Percentiles rank a stretch among this genome's conserved stretches.
Evolutionary conservation across 2,329 filamentous ascomycete species (phyloP).

Genomic region (Myriangium duriaei): DNA sequence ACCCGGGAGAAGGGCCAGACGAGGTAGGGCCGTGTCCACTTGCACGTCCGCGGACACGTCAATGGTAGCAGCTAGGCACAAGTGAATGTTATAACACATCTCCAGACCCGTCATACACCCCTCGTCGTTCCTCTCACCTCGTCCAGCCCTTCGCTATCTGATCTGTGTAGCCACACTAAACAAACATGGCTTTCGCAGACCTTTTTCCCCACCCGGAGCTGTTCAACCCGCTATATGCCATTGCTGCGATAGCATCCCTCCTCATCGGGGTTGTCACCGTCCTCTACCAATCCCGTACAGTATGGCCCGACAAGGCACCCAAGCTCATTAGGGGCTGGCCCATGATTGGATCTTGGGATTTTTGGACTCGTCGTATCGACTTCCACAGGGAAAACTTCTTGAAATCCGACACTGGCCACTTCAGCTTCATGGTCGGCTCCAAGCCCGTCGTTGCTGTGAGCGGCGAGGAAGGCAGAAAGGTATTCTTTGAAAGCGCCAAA

Average conservation of each 20-base stretch:
- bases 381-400: constrained; percentile 28
- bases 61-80: too few relatives aligned
- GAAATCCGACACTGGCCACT: constrained; percentile 30
- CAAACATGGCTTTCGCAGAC: constrained; percentile 5
- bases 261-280: constrained; percentile 1
- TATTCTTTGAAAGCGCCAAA: constrained; percentile 35
- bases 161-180: too few relatives aligned
- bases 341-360: constrained; percentile 32
- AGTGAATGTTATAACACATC: too few relatives aligned
- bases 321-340: constrained; percentile 22
- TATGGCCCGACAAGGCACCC: constrained; percentile 4
- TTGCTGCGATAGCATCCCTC: background rate
- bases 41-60: too few relatives aligned
- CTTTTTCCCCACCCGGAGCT: constrained; percentile 2
- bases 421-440: constrained; percentile 37
- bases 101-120: too few relatives aligned
- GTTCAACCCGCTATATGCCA: constrained; percentile 1
- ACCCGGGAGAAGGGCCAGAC: too few relatives aligned
- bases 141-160: too few relatives aligned
- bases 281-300: background rate
- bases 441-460: constrained; percentile 34
- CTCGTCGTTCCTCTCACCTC: too few relatives aligned
- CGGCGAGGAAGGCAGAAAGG: constrained; percentile 29
- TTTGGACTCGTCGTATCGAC: constrained; percentile 36
- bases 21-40: too few relatives aligned